Base-by-base conservation (phyloP, 176 grass and related monocot species). In the Tuctoria greenei region DNA sequence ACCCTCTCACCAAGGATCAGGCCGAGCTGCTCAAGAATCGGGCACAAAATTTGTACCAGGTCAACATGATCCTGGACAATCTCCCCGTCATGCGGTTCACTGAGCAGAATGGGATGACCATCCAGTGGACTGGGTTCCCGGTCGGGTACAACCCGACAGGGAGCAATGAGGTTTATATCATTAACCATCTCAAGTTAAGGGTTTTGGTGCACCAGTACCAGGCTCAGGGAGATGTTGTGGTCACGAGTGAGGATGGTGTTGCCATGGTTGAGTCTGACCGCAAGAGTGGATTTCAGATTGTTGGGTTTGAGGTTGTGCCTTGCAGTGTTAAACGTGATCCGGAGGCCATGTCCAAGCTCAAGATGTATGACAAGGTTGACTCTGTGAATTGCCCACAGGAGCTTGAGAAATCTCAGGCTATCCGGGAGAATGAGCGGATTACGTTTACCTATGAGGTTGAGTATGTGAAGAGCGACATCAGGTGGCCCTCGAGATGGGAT, bases 41-140 rank as follows among this genome's bases (percentile, higher is more conserved):
- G 65, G 83, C 85, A 0, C 88, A 85, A 5, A 67, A 93, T 66
- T 69, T 93, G 39, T 93, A 93, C 60, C 91, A 93, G 79, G 91
- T 93, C 17, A 93, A 93, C 85, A 91, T 93, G 91, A 27, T 93
- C 36, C 85, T 93, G 0, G 91, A 93, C 65, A 93, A 91, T 37
- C 86, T 93, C 69, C 91, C 91, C 0, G 91, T 78, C 60, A 85
- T 93, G 82, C 66, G 91, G 67, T 91, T 82, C 56, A 78, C 85
- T 0, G 71, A 93, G 73, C 88, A 91, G 81, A 93, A 86, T 24
- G 91, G 91, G 20, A 11, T 74, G 61, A 62, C 1, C 0, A 91
- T 93, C 44, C 88, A 91, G 58, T 93, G 91, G 91, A 93, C 91
- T 17, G 91, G 91, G 16, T 91, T 88, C 34, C 91, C 88, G 0